Base-by-base conservation (phyloP, 1,284 basidiomycete genomes). In the Lignosus rhinocerotis region DNA sequence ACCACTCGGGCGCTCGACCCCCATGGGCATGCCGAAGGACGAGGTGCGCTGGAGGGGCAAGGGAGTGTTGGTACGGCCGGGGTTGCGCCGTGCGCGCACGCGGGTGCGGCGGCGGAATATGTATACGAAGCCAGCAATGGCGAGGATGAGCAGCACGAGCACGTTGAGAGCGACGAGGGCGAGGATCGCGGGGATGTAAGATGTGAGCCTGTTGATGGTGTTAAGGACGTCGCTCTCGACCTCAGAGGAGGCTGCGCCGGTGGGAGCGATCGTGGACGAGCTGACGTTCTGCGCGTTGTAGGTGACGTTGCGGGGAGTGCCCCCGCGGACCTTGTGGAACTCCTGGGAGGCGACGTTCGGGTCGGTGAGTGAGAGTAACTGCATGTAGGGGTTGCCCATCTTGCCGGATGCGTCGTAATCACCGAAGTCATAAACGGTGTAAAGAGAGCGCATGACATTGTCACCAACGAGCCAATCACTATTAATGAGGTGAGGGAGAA, bases 401-500 rank as follows among this genome's bases (percentile, higher is more conserved):
- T 79, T 73, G 39, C 82, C 82, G 5, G 78, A 75, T 11, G 78
- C 71, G 67, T 86, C 82, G 66, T 85, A 92, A 73, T 93, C 89
- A 21, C 93, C 93, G 69, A 92, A 93, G 72, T 94, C 89, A 71
- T 94, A 95, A 53, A 94, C 76, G 14, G 91, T 84, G 75, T 94
- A 94, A 42, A 92, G 75, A 8, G 92, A 92, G 55, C 93, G 90
- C 58, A 93, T 79, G 70, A 92, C 81, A 67, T 89, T 91, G 72
- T 90, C 90, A 34, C 93, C 93, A 47, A 94, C 73, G 53, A 94
- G 78, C 85, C 87, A 88, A 69, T 92, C 90, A 68, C 88, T 91
- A 61, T 19, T 10, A 25, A 58, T 32, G 58, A 32, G 58, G 39
- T 54, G 19, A 58, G 56, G 12, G 6, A 17, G 48, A 39, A 16